Conservation (phyloP, 2,329 filamentous ascomycete genomes). For the Chrysoporthe puriensis region DNA sequence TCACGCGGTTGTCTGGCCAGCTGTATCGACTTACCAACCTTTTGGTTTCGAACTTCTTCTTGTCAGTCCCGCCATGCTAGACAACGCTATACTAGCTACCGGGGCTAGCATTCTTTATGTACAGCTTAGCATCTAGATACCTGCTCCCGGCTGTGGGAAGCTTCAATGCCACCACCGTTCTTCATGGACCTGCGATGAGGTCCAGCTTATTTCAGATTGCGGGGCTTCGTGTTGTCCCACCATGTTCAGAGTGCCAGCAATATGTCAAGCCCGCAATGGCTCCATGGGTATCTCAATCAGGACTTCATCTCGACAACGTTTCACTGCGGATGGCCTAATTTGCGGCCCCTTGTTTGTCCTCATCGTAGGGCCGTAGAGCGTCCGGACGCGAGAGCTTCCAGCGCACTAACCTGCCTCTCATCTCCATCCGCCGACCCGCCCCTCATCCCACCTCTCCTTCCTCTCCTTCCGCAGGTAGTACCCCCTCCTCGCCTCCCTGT, state of each 20-base stretch:
- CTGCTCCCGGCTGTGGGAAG: slow-evolving; percentile 26
- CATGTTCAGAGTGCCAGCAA: not conserved
- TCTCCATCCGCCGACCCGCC: slow-evolving; percentile 91
- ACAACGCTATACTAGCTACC: slow-evolving; percentile 14
- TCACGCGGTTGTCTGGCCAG: not conserved
- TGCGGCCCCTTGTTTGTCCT: not conserved
- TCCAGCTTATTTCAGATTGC: not conserved
- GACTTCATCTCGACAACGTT: not conserved
- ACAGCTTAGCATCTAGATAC: slow-evolving; percentile 28
- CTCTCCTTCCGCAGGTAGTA: slow-evolving; percentile 83
- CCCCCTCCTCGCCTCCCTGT: slow-evolving; percentile 78
- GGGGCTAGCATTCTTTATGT: slow-evolving; percentile 19
- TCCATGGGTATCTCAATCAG: not conserved
- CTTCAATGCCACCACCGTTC: slow-evolving; percentile 14
- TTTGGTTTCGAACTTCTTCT: slow-evolving; percentile 12
- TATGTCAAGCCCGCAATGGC: not conserved
- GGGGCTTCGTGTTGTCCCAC: not conserved
- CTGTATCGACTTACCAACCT: slow-evolving; percentile 10
- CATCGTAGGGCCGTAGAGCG: not conserved
- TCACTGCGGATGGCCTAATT: not conserved
- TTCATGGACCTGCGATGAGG: not conserved
- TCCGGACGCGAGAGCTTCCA: not conserved
- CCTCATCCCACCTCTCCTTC: slow-evolving; percentile 94
- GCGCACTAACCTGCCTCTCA: slow-evolving; percentile 44
- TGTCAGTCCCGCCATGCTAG: slow-evolving; percentile 11